These are phyloP conservation scores for Penicillium capsulatum DNA, from an alignment of 2,329 filamentous ascomycete species.

Conservation along the genomic window DNA sequence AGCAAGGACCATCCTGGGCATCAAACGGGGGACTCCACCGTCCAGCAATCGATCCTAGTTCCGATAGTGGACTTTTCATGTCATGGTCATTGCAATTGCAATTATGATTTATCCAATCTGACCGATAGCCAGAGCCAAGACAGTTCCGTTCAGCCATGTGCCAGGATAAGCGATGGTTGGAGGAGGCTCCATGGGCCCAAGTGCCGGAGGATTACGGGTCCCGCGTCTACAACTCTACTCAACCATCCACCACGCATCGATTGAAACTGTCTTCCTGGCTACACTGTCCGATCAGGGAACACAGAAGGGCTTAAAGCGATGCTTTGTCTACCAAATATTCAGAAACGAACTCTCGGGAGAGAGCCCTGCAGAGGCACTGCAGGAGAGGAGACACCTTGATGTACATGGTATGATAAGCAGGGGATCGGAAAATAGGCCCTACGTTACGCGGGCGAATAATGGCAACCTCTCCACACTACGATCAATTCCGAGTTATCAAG, in stretches of 20 bases:
- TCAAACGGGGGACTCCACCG: slow-evolving; percentile 20
- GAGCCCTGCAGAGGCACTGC: no score
- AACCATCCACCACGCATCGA: background rate
- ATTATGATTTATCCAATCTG: slow-evolving; percentile 20
- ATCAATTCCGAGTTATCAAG: background rate
- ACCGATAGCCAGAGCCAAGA: slow-evolving; percentile 18
- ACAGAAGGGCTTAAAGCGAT: no score
- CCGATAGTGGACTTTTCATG: slow-evolving; percentile 21
- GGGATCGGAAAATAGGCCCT: slow-evolving; percentile 9
- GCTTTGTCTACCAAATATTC: no score
- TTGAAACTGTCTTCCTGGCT: background rate
- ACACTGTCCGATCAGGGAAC: background rate
- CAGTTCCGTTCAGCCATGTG: slow-evolving; percentile 13
- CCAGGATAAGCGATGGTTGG: slow-evolving; percentile 6
- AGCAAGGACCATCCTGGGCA: slow-evolving; percentile 13
- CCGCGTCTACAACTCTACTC: background rate
- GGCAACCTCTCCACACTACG: slow-evolving; percentile 7
- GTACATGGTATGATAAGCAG: slow-evolving; percentile 13
- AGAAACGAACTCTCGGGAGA: no score
- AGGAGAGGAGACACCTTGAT: background rate
- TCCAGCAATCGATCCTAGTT: slow-evolving; percentile 21
- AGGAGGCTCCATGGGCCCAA: slow-evolving; percentile 8
- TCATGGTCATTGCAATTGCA: slow-evolving; percentile 21
- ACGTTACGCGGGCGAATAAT: slow-evolving; percentile 18
- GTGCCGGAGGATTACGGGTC: slow-evolving; percentile 20